A percentile compares a stretch with the other conserved stretches of the same genome.
phyloP scores from a whole-genome alignment of 495 filamentous ascomycete species.

The Aspergillus olivimuriae region DNA sequence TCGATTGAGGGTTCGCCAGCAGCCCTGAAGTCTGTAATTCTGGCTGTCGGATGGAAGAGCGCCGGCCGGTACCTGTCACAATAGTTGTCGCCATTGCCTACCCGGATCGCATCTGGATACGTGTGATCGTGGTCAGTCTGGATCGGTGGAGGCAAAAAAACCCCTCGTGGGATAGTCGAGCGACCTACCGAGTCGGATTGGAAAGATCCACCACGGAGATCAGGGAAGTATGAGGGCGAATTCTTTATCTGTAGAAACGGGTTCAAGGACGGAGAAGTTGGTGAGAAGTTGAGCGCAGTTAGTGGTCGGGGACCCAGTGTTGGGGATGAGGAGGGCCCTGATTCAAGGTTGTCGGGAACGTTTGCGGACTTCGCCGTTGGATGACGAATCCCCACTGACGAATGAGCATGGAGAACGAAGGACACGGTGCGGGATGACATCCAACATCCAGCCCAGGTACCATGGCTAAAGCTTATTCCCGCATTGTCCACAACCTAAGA shows the following conservation, averaged over 20 bases:
- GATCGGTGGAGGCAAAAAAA: too few relatives aligned
- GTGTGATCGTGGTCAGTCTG: not conserved
- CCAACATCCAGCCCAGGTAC: too few relatives aligned
- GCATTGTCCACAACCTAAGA: not conserved
- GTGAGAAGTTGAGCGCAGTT: not conserved
- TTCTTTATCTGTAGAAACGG: too few relatives aligned
- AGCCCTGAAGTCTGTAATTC: conserved; percentile 30
- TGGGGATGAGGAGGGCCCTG: not conserved
- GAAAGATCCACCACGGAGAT: too few relatives aligned
- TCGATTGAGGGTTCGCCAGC: conserved; percentile 23
- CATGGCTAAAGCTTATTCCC: not conserved
- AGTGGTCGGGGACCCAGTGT: not conserved
- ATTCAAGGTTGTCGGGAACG: conserved; percentile 1
- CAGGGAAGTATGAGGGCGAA: too few relatives aligned
- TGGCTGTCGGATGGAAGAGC: conserved; percentile 37
- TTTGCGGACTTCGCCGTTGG: conserved; percentile 8
- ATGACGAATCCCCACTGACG: conserved; percentile 35
- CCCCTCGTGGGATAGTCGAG: too few relatives aligned
- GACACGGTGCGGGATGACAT: conserved; percentile 15
- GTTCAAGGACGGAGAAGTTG: too few relatives aligned
- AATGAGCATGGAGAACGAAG: conserved; percentile 24
- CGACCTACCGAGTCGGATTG: too few relatives aligned
- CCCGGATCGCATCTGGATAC: not conserved
- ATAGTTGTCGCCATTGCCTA: conserved; percentile 38
- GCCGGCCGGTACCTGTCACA: conserved; percentile 40